A percentile compares a stretch with the other conserved stretches of the same genome.
Evolutionary conservation across 495 filamentous ascomycete species (phyloP).

Genomic region (Lichina pygmaea): DNA sequence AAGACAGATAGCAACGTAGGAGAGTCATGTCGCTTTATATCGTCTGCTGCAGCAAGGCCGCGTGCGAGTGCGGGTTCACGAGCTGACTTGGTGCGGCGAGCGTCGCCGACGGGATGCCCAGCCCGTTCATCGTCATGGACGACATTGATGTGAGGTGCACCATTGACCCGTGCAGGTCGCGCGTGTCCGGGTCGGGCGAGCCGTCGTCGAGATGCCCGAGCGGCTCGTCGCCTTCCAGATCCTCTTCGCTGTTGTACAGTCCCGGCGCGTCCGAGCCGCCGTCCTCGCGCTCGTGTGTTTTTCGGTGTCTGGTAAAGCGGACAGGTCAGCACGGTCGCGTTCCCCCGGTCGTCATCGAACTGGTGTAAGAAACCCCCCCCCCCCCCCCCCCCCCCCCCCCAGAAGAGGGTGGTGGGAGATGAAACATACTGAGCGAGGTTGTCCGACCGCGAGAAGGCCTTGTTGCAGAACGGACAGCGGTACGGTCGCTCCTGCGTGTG

Average conservation of each 20-base stretch:
- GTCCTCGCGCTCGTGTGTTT: constrained; percentile 64
- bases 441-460: constrained; percentile 93
- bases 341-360: background rate
- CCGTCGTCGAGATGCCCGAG: constrained; percentile 20
- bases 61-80: constrained; percentile 10
- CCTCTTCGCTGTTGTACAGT: constrained; percentile 26
- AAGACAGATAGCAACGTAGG: too few relatives aligned
- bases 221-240: constrained; percentile 2
- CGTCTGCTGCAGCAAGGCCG: constrained; percentile 9
- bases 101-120: constrained; percentile 15
- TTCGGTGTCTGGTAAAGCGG: constrained; percentile 46
- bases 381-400: constrained; percentile 9
- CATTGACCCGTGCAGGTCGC: constrained; percentile 34
- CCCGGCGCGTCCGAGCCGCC: constrained; percentile 39
- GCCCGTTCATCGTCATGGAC: constrained; percentile 13
- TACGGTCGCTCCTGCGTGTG: constrained; percentile 98
- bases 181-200: constrained; percentile 28
- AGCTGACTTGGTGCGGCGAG: constrained; percentile 20
- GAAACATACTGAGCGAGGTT: constrained; percentile 87
- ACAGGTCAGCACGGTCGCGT: constrained; percentile 7
- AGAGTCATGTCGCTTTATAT: constrained; percentile 6
- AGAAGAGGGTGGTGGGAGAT: constrained; percentile 8
- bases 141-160: constrained; percentile 18
- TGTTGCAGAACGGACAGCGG: constrained; percentile 87
- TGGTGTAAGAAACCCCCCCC: constrained; percentile 2